Percentiles rank a stretch among this genome's conserved stretches.
phyloP scores from a whole-genome alignment of 495 filamentous ascomycete genomes.

The Neurospora tetraspora region DNA sequence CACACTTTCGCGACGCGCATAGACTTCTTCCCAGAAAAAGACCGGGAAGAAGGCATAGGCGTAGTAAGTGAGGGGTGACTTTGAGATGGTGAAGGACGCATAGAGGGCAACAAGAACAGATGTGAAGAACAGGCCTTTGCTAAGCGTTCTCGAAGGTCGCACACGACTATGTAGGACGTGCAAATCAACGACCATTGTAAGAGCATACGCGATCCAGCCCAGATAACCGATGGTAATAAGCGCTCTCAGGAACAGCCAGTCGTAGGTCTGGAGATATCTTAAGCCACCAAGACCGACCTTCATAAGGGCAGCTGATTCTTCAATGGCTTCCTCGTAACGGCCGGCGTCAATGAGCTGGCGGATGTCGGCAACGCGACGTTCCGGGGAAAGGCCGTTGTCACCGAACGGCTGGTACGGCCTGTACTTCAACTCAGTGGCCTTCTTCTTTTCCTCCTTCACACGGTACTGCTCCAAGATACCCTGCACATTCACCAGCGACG shows the following conservation, averaged over 20 bases:
- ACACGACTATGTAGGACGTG: constrained; percentile 73
- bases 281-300: constrained; percentile 71
- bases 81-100: constrained; percentile 67
- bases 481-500: constrained; percentile 73
- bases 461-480: constrained; percentile 95
- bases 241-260: constrained; percentile 96
- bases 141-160: constrained; percentile 51
- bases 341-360: constrained; percentile 54
- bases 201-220: constrained; percentile 92
- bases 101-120: constrained; percentile 67
- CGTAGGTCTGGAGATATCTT: constrained; percentile 85
- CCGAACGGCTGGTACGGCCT: constrained; percentile 55
- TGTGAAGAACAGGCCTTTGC: constrained; percentile 57
- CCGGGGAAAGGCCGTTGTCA: constrained; percentile 51
- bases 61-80: constrained; percentile 79
- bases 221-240: constrained; percentile 89
- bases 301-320: constrained; percentile 63
- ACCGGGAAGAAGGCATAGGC: constrained; percentile 87
- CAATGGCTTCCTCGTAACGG: constrained; percentile 63
- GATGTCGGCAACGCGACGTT: constrained; percentile 59
- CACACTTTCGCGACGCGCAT: constrained; percentile 63
- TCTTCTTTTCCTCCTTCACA: constrained; percentile 87
- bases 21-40: constrained; percentile 95
- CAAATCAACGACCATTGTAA: constrained; percentile 83
- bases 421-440: constrained; percentile 62